Percentiles rank a stretch among this genome's conserved stretches.
phyloP scores from a whole-genome alignment of 164 flowering plant genomes.

The Sedum album region DNA sequence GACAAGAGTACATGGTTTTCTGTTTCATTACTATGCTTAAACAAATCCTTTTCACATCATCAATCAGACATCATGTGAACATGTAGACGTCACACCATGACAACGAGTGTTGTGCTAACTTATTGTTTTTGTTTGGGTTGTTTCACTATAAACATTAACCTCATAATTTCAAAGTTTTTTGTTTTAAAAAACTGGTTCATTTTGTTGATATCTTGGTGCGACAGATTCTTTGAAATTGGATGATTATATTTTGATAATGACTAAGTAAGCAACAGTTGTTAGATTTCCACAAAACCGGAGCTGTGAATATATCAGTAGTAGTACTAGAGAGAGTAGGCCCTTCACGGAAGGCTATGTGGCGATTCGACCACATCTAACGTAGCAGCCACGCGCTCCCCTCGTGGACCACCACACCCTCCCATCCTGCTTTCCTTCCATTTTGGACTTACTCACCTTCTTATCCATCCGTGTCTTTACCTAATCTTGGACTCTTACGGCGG shows the following conservation, averaged over 20 bases:
- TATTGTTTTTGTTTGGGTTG: too few relatives aligned
- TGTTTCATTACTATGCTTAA: too few relatives aligned
- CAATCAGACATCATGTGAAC: too few relatives aligned
- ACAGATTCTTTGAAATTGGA: too few relatives aligned
- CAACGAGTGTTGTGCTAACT: too few relatives aligned
- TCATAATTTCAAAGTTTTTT: too few relatives aligned
- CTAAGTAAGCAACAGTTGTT: neutral
- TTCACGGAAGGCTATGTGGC: constrained; percentile 51
- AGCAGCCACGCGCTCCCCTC: constrained; percentile 55
- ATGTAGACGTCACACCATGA: too few relatives aligned
- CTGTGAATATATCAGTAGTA: constrained; percentile 4
- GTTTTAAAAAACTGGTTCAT: too few relatives aligned
- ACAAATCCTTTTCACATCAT: too few relatives aligned
- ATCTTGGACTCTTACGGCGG: neutral
- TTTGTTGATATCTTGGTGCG: too few relatives aligned
- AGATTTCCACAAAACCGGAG: constrained; percentile 14
- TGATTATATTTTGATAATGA: neutral
- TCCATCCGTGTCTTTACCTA: neutral
- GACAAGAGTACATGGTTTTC: too few relatives aligned
- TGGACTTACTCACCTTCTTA: neutral
- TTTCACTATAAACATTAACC: too few relatives aligned
- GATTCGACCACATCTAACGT: constrained; percentile 58
- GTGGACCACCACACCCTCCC: constrained; percentile 26
- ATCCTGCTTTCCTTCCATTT: neutral
- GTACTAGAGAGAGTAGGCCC: neutral